Evolutionary conservation across 2,329 filamentous ascomycete species (phyloP), one percentile per base, ranked within the genome.

Genomic region (Chrysoporthe austroafricana): DNA sequence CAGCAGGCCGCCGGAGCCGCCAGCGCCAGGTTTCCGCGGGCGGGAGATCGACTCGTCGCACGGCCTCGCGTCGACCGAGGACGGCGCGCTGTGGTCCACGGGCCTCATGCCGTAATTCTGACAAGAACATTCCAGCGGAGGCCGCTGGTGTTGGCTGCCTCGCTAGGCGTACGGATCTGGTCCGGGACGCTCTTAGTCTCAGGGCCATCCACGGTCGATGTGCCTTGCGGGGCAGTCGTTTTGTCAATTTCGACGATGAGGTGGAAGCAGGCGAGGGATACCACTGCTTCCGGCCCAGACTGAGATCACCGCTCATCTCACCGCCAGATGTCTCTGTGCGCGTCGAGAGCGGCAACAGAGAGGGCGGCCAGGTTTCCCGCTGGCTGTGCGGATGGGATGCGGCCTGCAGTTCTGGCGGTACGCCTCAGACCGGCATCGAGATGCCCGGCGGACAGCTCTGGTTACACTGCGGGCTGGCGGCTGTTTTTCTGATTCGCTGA

Each of bases 61-160:
- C 69, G 79, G 79, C 68, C 80, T 83, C 3, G 75, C 78, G 1
- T 73, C 78, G 13, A 76, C 79, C 1, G 50, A 42, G 1, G 79
- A 83, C 68, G 80, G 79, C 0, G 73, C 75, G 0, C 71, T 85
- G 13, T 86, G 83, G 83, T 85, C 85, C 70, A 84, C 83, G 0
- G 84, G 0, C 75, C 74, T 36, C 78, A 80, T 26, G 26, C 26
- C 26, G 2, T 26, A 1, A 1, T 26, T 26, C 26, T 26, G 26
- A 26, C 26, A 26, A 26, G 26, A 1, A 1, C 2, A 1, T 26
- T 2, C 26, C 26, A 2, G 26, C 2, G 26, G 26, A 2, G 21
- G 21, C 21, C 21, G 21, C 21, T 21, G 21, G 21, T 21, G 21
- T 21, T 21, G 21, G 21, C 21, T 21, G 21, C 21, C 21, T 21